Percentiles rank a stretch among this genome's conserved stretches.
Evolutionary conservation across 768 basidiomycete genomes (phyloP).

Genomic region (Termitomyces sp.): DNA sequence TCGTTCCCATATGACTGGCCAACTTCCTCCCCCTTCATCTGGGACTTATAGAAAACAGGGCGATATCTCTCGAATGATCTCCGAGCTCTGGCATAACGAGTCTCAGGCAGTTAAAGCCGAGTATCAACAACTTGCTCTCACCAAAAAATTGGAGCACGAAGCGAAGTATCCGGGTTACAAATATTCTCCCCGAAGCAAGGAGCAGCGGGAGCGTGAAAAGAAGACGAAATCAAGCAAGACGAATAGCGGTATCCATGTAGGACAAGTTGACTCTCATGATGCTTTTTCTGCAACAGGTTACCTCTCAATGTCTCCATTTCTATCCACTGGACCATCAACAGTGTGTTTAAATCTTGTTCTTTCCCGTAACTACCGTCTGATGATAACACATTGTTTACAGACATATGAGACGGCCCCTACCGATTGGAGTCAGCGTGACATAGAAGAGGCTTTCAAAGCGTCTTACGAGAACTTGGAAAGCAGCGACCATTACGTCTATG

Average conservation of each 20-base stretch:
- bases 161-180: slow-evolving; percentile 4
- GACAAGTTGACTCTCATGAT: not conserved
- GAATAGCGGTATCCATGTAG: not conserved
- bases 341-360: not conserved
- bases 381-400: not conserved
- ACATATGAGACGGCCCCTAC: not conserved
- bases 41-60: not conserved
- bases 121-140: not conserved
- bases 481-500: not conserved
- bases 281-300: not conserved
- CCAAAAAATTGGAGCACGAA: slow-evolving; percentile 5
- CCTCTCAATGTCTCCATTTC: not conserved
- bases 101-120: slow-evolving; percentile 1
- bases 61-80: slow-evolving; percentile 2
- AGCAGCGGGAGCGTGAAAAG: not conserved
- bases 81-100: slow-evolving; percentile 5
- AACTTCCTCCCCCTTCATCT: slow-evolving; percentile 1
- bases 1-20: not conserved
- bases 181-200: slow-evolving; percentile 4
- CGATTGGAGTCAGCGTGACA: not conserved
- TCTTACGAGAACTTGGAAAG: not conserved
- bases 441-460: not conserved
- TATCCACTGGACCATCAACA: not conserved
- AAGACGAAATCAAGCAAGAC: not conserved
- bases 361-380: not conserved